Percentiles rank a stretch among this genome's conserved stretches.
These are phyloP conservation scores for Stephanodiscus minutulus DNA, from an alignment of 108 stramenopile genomes.

Conservation along the genomic window DNA sequence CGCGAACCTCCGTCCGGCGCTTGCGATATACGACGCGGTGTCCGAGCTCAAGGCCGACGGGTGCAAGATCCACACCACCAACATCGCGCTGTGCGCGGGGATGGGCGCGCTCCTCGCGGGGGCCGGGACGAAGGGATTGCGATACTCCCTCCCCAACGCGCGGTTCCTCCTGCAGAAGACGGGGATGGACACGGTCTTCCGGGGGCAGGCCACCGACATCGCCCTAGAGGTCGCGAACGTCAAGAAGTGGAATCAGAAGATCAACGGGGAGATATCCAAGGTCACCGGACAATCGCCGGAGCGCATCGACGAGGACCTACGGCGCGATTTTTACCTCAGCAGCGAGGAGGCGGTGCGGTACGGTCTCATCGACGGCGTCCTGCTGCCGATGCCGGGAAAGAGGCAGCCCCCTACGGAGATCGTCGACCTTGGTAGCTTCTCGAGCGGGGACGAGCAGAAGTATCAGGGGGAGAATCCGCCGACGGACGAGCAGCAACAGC, in stretches of 20 bases:
- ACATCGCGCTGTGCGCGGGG: slow-evolving; percentile 89
- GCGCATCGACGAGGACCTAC: slow-evolving; percentile 80
- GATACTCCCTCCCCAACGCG: slow-evolving; percentile 88
- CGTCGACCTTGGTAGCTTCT: slow-evolving; percentile 78
- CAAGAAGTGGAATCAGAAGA: slow-evolving; percentile 75
- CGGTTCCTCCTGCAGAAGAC: slow-evolving; percentile 90
- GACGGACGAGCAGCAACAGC: background rate
- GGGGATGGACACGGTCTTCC: slow-evolving; percentile 87
- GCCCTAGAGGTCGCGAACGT: slow-evolving; percentile 80
- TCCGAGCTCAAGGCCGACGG: slow-evolving; percentile 62
- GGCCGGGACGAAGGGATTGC: slow-evolving; percentile 84
- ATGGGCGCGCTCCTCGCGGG: slow-evolving; percentile 91
- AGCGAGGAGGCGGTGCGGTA: slow-evolving; percentile 90
- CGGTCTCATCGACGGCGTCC: slow-evolving; percentile 84
- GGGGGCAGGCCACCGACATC: slow-evolving; percentile 91
- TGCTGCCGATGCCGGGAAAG: slow-evolving; percentile 67
- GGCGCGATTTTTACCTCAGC: slow-evolving; percentile 93
- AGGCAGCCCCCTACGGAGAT: slow-evolving; percentile 56
- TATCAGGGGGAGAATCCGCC: slow-evolving; percentile 59
- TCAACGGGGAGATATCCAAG: slow-evolving; percentile 67
- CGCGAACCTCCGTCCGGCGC: slow-evolving; percentile 69
- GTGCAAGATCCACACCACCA: slow-evolving; percentile 78
- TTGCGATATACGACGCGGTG: slow-evolving; percentile 93
- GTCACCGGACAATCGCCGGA: slow-evolving; percentile 83
- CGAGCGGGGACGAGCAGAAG: slow-evolving; percentile 73